Conservation (phyloP, 1,139 yeast species). For the Scheffersomyces insectosa region DNA sequence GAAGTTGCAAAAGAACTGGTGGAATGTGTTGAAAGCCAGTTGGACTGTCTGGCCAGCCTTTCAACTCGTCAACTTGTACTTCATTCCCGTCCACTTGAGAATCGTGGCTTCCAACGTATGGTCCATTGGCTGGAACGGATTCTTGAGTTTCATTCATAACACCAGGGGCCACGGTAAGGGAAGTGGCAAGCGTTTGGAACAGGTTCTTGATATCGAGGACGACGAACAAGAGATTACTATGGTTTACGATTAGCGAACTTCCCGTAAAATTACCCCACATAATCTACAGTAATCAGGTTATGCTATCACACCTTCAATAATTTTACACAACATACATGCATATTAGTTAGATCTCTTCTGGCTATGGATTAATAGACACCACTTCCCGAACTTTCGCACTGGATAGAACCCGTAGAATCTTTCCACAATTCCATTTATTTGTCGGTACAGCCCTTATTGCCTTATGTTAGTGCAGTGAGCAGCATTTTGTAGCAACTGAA, state of each 20-base stretch:
- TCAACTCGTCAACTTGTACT: conserved; percentile 39
- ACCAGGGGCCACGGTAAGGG: conserved; percentile 48
- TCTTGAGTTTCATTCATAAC: conserved; percentile 45
- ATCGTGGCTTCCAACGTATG: conserved; percentile 41
- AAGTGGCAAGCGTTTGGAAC: conserved; percentile 37
- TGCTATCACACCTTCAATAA: no score
- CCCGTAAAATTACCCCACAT: background rate
- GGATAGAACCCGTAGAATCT: no score
- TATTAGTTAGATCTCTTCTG: no score
- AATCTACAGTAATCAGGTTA: no score
- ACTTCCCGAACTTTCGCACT: no score
- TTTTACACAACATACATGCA: no score
- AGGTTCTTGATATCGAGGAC: conserved; percentile 42
- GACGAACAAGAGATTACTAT: conserved; percentile 29
- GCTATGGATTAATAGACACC: no score
- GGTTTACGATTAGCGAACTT: conserved; percentile 22
- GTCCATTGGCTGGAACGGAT: conserved; percentile 49
- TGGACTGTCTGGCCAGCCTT: conserved; percentile 51
- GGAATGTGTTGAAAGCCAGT: conserved; percentile 41
- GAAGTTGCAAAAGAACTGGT: conserved; percentile 42
- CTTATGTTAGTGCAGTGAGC: no score
- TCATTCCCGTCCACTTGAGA: conserved; percentile 43
- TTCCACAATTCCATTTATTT: no score
- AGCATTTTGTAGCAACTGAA: no score
- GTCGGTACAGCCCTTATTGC: no score